Conservation (phyloP, 2,329 filamentous ascomycete genomes). For the Sporothrix humicola region DNA sequence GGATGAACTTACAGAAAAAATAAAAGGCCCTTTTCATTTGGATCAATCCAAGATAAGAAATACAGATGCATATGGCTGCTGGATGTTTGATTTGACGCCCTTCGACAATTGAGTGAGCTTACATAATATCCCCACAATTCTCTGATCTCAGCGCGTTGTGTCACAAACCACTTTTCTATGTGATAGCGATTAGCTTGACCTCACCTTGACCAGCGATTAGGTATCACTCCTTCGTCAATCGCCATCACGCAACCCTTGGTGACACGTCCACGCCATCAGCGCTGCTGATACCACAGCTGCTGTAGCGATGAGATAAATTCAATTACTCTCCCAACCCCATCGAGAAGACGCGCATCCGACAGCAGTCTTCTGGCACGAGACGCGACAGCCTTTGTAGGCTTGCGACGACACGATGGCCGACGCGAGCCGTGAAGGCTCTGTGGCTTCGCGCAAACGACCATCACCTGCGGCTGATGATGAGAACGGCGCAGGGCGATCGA, state of each 20-base stretch:
- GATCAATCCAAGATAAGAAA: too few relatives aligned
- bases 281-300: neutral
- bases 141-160: neutral
- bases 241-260: neutral
- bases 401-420: constrained; percentile 28
- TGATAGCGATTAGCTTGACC: constrained; percentile 13
- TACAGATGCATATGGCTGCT: too few relatives aligned
- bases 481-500: neutral
- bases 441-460: constrained; percentile 31
- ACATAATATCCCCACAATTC: constrained; percentile 11
- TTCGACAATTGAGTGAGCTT: neutral
- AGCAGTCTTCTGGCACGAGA: neutral
- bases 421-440: constrained; percentile 25
- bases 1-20: too few relatives aligned
- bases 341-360: constrained; percentile 3
- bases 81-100: neutral
- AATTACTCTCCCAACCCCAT: neutral
- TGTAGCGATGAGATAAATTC: neutral
- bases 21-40: too few relatives aligned
- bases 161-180: constrained; percentile 4
- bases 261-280: constrained; percentile 5
- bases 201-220: neutral
- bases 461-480: constrained; percentile 21
- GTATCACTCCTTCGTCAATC: neutral
- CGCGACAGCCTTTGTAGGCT: neutral